Evolutionary conservation across 202 grass and related monocot genomes (phyloP), one percentile per base, ranked within the genome.

Genomic region (Bolboschoenoplectus hybrid): DNA sequence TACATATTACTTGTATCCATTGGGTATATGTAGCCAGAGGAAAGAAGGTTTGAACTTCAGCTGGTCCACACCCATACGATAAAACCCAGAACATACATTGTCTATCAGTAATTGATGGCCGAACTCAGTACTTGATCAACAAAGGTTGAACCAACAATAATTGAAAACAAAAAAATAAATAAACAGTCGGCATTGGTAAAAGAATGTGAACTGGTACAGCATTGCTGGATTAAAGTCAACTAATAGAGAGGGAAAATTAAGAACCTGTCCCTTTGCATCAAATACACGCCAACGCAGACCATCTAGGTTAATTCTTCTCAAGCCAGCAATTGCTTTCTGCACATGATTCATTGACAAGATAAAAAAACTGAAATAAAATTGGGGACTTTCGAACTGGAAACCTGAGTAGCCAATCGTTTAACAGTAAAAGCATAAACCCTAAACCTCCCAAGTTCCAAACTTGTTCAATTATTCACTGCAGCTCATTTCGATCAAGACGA

Each of bases 201-300:
- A 51, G 10, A 50, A 50, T 12, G 45, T 51, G n/a, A 50, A 56
- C 11, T 8, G 47, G 73, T 38, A 76, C n/a, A 76, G 45, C 45
- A 76, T 17, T 57, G 26, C 0, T 0, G 34, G 8, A 56, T 47
- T 57, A 50, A 78, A 39, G 56, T 63, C 9, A 66, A 57, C 51
- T 63, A 2, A 63, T 5, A 16, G 34, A 88, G 9, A 13, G 52
- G 2, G 68, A 76, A n/a, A 26, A 72, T 80, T 64, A 4, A 66
- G 55, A 80, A 94, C 97, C 90, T 99, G 93, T 13, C 93, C 90
- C 88, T 96, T 99, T 67, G 97, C 93, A 39, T 99, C 97, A 92
- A 99, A 99, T 85, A 99, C 90, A 16, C 93, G 91, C 93, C 97
- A 98, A 9, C 90, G 86, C 44, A 98, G 46, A 56, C 96, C 96